A percentile compares a stretch with the other conserved stretches of the same genome.
phyloP scores from a whole-genome alignment of 2,329 filamentous ascomycete species.

The Epichloe amarillans region DNA sequence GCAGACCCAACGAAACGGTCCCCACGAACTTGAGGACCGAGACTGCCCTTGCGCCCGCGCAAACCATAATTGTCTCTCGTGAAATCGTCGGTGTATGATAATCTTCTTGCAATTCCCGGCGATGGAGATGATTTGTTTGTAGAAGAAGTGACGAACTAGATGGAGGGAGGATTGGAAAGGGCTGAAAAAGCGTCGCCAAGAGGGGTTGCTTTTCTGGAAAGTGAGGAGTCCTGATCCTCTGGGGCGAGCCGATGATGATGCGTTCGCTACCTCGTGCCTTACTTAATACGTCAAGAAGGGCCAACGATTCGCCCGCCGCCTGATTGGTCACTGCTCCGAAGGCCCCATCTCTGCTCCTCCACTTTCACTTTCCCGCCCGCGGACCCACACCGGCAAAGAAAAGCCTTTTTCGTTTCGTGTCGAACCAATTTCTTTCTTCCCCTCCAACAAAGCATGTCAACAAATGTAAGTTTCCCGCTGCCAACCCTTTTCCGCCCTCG shows the following conservation, averaged over 20 bases:
- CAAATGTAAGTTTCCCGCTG: not conserved
- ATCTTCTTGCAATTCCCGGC: not conserved
- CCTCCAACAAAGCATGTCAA: not conserved
- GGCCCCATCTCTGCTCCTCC: not conserved
- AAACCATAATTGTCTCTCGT: constrained; percentile 37
- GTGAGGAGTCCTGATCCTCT: not conserved
- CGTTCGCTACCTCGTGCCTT: not conserved
- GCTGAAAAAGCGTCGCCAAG: not conserved
- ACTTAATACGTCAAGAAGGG: not conserved
- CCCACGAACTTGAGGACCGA: constrained; percentile 85
- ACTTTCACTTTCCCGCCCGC: not conserved
- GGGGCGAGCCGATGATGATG: not conserved
- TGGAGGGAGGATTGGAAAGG: not conserved
- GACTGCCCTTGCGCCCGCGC: constrained; percentile 41
- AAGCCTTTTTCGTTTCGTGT: not conserved
- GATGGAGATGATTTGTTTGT: not conserved
- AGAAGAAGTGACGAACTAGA: not conserved
- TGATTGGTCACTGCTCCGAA: not conserved
- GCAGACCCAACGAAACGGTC: constrained; percentile 72
- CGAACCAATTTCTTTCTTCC: not conserved
- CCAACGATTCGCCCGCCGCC: not conserved
- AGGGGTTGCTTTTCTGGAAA: not conserved
- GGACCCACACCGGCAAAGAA: not conserved
- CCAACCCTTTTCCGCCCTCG: too few species aligned
- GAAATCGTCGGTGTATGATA: not conserved